phyloP scores from a whole-genome alignment of 2,329 filamentous ascomycete species.

The Beauveria varroae region DNA sequence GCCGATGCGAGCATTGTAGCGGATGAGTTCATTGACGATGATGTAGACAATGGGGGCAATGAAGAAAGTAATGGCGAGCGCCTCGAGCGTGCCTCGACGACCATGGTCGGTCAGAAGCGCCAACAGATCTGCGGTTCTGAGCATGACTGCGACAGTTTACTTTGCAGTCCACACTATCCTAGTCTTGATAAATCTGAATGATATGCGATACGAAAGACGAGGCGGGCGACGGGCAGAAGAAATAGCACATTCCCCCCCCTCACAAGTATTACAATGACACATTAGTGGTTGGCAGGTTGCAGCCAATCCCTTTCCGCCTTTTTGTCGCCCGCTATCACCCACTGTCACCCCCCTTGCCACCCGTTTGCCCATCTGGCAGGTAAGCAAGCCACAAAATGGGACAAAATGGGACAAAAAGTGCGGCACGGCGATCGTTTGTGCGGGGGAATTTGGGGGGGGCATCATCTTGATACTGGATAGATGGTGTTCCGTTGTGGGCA shows the following conservation, averaged over 20 bases:
- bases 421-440: background rate
- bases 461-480: no score
- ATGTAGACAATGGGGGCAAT: conserved; percentile 35
- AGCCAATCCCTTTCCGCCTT: background rate
- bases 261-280: background rate
- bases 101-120: background rate
- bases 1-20: conserved; percentile 34
- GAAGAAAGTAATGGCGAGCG: conserved; percentile 17
- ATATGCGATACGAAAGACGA: background rate
- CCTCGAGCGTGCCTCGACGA: conserved; percentile 12
- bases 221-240: background rate
- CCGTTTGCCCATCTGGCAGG: background rate
- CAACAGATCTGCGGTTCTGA: background rate
- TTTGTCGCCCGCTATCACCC: background rate
- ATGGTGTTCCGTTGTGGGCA: no score
- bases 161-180: background rate
- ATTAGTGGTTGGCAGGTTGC: background rate
- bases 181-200: background rate
- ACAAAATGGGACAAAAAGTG: no score
- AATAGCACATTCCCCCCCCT: background rate
- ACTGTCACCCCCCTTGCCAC: background rate
- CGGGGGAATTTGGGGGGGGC: background rate
- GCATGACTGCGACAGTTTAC: background rate
- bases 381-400: background rate
- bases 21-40: conserved; percentile 41